Evolutionary conservation across 164 flowering plant genomes (phyloP).

Genomic region (Akebia trifoliata): DNA sequence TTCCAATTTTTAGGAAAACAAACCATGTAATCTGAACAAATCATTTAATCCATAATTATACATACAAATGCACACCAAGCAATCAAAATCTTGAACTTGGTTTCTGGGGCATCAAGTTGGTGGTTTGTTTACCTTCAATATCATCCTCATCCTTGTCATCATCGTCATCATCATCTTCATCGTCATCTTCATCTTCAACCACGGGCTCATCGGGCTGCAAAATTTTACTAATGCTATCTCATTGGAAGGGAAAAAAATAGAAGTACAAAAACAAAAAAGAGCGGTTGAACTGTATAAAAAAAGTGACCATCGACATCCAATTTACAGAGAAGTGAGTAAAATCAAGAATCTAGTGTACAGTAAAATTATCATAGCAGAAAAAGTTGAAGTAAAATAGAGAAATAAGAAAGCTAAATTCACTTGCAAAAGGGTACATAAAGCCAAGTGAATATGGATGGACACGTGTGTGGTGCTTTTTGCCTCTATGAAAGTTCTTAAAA

Average conservation of each 20-base stretch:
- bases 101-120: not conserved
- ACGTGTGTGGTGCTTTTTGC: too few species aligned
- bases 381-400: too few species aligned
- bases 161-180: constrained; percentile 51
- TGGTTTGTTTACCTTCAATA: constrained; percentile 29
- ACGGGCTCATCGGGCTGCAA: constrained; percentile 50
- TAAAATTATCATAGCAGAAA: too few species aligned
- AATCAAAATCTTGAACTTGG: not conserved
- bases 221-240: not conserved
- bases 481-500: too few species aligned
- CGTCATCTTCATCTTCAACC: constrained; percentile 55
- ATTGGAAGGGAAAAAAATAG: not conserved
- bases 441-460: too few species aligned
- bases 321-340: too few species aligned
- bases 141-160: constrained; percentile 42
- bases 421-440: too few species aligned
- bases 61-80: not conserved
- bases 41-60: not conserved
- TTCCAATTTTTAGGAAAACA: not conserved
- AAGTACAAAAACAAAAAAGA: too few species aligned
- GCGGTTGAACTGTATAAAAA: too few species aligned
- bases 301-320: too few species aligned
- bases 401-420: too few species aligned
- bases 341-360: too few species aligned
- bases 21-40: not conserved